Base-by-base conservation (phyloP, 140 eudicot genomes). In the Bidens hawaiensis region DNA sequence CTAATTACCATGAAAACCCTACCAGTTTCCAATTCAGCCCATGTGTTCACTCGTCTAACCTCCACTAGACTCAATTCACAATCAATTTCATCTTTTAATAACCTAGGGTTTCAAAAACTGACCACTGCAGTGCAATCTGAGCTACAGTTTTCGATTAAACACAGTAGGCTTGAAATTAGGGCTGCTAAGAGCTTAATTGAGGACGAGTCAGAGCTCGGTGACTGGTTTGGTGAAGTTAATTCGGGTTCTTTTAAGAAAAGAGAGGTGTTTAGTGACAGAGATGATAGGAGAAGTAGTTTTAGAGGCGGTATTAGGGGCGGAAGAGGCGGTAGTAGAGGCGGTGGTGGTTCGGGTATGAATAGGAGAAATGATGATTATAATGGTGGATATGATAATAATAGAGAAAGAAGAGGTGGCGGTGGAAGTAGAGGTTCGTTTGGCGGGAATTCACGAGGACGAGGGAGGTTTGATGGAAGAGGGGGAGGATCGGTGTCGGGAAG, bases 141-240 rank as follows among this genome's bases (percentile, higher is more conserved):
- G 24, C 28, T 47, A 14, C 43, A 18, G 0, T 51, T 71, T 6
- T 77, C 88, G 34, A 11, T 72, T 5, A 73, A 70, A 36, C 51
- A 31, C 34, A 60, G n/a, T n/a, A n/a, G 71, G 25, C 72, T 72
- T 33, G 75, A 61, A 23, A 62, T 53, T 53, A 70, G 73, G 79
- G 84, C 78, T 63, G 68, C 74, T 3, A 83, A 66, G 75, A 81
- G 90, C 47, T 59, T 93, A 68, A 60, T 83, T 77, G 99, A 83
- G 47, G 99, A 85, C 38, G 96, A 93, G 30, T 84, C 90, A 36
- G 94, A 78, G 6, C 34, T 87, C 40, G 69, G 80, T 67, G 85
- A 81, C 36, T 87, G 95, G 98, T 87, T 90, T 26, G 76, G 82
- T 56, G 89, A 75, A 59, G 57, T 79, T 79, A 75, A 74, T 68